phyloP scores from a whole-genome alignment of 768 basidiomycete genomes.

The Hygrocybe punicea region DNA sequence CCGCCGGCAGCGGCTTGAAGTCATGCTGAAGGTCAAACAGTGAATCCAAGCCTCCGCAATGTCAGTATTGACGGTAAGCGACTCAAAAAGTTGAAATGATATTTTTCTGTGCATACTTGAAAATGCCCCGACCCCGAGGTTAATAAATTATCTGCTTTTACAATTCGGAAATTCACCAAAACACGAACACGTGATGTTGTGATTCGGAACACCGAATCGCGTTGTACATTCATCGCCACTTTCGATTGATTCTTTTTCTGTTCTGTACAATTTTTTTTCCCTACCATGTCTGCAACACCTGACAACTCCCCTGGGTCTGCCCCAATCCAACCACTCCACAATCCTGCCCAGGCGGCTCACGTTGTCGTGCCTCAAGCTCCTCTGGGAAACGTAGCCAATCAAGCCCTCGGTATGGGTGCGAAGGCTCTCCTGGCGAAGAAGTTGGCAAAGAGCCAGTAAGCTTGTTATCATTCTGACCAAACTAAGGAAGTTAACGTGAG shows the following conservation, averaged over 20 bases:
- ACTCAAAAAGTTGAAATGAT: too few relatives aligned
- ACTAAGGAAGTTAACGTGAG: constrained; percentile 1
- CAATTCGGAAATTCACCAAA: too few relatives aligned
- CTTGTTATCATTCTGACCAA: constrained; percentile 14
- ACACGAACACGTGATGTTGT: too few relatives aligned
- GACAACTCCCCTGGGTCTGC: constrained; percentile 60
- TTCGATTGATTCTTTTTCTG: not conserved
- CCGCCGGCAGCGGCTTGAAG: too few relatives aligned
- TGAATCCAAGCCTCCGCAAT: too few relatives aligned
- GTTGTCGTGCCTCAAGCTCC: constrained; percentile 78
- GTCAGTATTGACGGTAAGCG: too few relatives aligned
- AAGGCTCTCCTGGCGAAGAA: constrained; percentile 93
- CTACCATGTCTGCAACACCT: constrained; percentile 50
- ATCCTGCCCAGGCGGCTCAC: constrained; percentile 76
- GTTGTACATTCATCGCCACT: not conserved
- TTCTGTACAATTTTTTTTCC: constrained; percentile 2
- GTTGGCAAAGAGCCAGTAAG: constrained; percentile 85
- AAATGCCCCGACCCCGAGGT: too few relatives aligned
- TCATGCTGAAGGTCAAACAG: too few relatives aligned
- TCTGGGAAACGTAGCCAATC: constrained; percentile 61
- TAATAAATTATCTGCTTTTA: too few relatives aligned
- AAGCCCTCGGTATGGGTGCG: constrained; percentile 72
- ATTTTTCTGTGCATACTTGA: too few relatives aligned
- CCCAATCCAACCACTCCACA: constrained; percentile 80
- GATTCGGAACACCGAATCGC: too few relatives aligned